Conservation (phyloP, 805 yeast species). For the Metschnikowia lochheadii region DNA sequence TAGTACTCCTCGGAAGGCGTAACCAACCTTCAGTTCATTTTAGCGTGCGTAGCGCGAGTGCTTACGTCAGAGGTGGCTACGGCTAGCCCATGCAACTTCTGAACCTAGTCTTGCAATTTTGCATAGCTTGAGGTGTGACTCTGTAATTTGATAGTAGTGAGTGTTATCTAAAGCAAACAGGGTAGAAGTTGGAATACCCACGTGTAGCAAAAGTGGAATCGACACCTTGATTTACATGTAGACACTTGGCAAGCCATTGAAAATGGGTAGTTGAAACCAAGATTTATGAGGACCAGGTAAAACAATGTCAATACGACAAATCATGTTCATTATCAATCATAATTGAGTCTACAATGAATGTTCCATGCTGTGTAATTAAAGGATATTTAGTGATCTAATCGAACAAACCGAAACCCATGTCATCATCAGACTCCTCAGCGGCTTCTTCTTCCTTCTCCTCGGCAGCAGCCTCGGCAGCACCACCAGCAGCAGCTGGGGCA, state of each 20-base stretch:
- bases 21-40: neutral
- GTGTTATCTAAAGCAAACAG: no score
- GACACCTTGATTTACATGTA: no score
- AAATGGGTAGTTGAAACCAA: no score
- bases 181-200: no score
- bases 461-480: slow-evolving; percentile 48
- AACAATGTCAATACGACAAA: no score
- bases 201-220: no score
- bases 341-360: neutral
- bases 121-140: neutral
- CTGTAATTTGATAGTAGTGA: no score
- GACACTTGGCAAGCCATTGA: no score
- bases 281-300: no score
- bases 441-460: slow-evolving; percentile 21
- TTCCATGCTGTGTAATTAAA: slow-evolving; percentile 13
- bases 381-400: slow-evolving; percentile 19
- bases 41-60: neutral
- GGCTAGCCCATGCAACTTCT: neutral
- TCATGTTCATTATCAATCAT: neutral
- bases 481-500: slow-evolving; percentile 32
- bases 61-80: neutral
- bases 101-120: neutral
- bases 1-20: neutral
- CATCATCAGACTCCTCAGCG: slow-evolving; percentile 21
- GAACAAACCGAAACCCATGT: slow-evolving; percentile 32